Conservation (phyloP, 768 basidiomycete species). For the Collybiopsis luxurians region DNA sequence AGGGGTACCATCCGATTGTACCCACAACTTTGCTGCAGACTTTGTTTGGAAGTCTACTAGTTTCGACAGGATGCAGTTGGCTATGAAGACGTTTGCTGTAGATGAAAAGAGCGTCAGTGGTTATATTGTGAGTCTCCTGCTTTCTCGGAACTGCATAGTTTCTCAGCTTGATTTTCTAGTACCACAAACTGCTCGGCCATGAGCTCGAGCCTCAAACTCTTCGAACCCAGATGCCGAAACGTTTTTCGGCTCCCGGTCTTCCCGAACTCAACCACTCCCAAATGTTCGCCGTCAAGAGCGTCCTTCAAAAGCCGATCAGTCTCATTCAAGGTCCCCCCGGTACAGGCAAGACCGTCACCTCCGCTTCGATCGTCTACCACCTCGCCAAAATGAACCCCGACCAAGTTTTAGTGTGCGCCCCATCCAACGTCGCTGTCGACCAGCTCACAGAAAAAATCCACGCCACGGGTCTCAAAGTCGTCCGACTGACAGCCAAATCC, state of each 20-base stretch:
- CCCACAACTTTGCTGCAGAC: slow-evolving; percentile 95
- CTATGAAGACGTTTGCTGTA: slow-evolving; percentile 99
- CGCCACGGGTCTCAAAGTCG: slow-evolving; percentile 97
- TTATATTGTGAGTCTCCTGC: slow-evolving; percentile 75
- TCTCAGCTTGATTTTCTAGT: no score
- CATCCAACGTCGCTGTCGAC: slow-evolving; percentile 98
- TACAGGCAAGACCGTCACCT: slow-evolving; percentile 98
- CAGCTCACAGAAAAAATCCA: slow-evolving; percentile 99
- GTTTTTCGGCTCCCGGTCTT: slow-evolving; percentile 94
- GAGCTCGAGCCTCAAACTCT: slow-evolving; percentile 94
- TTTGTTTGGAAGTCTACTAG: slow-evolving; percentile 99
- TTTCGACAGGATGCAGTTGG: slow-evolving; percentile 98
- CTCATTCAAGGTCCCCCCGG: slow-evolving; percentile 99
- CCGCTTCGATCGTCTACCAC: slow-evolving; percentile 97
- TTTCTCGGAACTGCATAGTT: no score
- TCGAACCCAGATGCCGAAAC: slow-evolving; percentile 92
- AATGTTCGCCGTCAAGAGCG: slow-evolving; percentile 99
- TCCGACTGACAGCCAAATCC: slow-evolving; percentile 96
- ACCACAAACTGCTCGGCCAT: slow-evolving; percentile 97
- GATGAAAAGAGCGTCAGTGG: slow-evolving; percentile 99
- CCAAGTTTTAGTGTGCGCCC: slow-evolving; percentile 97
- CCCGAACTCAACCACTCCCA: slow-evolving; percentile 99
- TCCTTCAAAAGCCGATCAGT: slow-evolving; percentile 95
- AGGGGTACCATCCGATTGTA: slow-evolving; percentile 90
- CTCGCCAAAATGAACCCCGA: slow-evolving; percentile 99